Base-by-base conservation (phyloP, 1,284 basidiomycete species). In the Termitomyces sp. region DNA sequence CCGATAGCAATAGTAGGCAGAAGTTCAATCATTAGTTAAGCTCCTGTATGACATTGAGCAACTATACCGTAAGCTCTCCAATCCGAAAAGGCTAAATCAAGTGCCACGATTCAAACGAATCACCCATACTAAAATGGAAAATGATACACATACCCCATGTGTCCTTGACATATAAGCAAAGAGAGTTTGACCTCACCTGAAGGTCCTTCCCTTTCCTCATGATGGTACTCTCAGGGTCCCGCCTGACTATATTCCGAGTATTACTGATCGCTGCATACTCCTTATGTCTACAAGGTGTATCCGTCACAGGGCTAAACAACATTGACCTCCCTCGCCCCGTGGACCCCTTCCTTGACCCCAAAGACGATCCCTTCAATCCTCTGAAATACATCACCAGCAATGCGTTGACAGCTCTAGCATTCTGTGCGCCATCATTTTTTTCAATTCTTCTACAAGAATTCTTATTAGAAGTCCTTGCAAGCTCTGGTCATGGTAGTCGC, bases 341-440 rank as follows among this genome's bases (percentile, higher is more conserved):
- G 15, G 66, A 81, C 58, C 77, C 77, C n/a, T 80, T 73, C 61
- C 64, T 68, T 10, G 77, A 83, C 62, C 82, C 82, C 0, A 73
- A 70, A 60, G 53, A 82, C 62, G 83, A 86, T 62, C 74, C 71
- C 0, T 77, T 73, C 62, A 83, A 85, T 63, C 77, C 78, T 12
- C 66, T 83, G 28, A 76, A 76, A 55, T 89, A 88, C 63, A 84
- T 88, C 50, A 74, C 83, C 2, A 79, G 73, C 40, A 80, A 85
- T 62, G 68, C 75, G 2, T 65, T 83, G 36, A 84, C 85, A 1
- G 78, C 69, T 9, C 68, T 85, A 38, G 78, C 82, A 5, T 74
- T 83, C 46, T 67, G 82, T 83, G 68, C 61, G 13, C 40, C 34
- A 31, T 30, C n/a, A 15, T 26, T 45, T 28, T 44, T 28, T 24